Evolutionary conservation across 345 rosid genomes (phyloP).

Genomic region (Arabidopsis thaliana): TAIR10.1 NC_003076.8:24914001-24914500

Average conservation of each 20-base stretch:
- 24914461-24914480: not conserved
- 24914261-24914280: conserved; percentile 80
- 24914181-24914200: not conserved
- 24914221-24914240: conserved; percentile 79
- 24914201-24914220: not conserved
- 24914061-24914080: conserved; percentile 45
- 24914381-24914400: conserved; percentile 96
- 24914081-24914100: conserved; percentile 49
- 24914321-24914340: conserved; percentile 73
- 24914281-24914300: conserved; percentile 65
- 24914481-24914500: conserved; percentile 5
- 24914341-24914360: conserved; percentile 69
- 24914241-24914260: conserved; percentile 76
- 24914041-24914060: conserved; percentile 54
- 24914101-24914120: conserved; percentile 53
- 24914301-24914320: conserved; percentile 75
- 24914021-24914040: conserved; percentile 47
- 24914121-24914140: conserved; percentile 81
- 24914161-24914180: not conserved
- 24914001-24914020: conserved; percentile 47
- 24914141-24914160: not conserved
- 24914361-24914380: conserved; percentile 78
- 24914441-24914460: not conserved
- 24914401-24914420: conserved; percentile 99
- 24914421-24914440: conserved; percentile 42